A percentile compares a stretch with the other conserved stretches of the same genome.
These are phyloP conservation scores for Aschersonia sp. DNA, from an alignment of 2,329 filamentous ascomycete genomes.

Conservation along the genomic window DNA sequence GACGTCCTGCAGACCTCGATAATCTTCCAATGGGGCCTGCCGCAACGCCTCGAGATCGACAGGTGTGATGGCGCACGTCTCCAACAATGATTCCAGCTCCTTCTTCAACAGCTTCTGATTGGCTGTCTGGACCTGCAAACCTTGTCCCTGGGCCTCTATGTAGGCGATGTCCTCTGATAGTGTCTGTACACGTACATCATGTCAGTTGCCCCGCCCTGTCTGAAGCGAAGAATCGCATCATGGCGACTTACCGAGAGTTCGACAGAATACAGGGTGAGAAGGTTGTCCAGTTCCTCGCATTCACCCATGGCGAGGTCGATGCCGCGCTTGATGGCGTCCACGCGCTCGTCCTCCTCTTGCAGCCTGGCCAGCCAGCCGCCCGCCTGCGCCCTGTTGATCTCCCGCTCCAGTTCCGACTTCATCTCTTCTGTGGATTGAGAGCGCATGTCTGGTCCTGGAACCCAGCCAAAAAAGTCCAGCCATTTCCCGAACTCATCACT, in stretches of 20 bases:
- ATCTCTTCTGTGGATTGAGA: slow-evolving; percentile 65
- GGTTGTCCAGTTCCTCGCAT: slow-evolving; percentile 89
- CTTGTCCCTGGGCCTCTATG: slow-evolving; percentile 94
- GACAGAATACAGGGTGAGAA: slow-evolving; percentile 87
- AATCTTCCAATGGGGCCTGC: slow-evolving; percentile 56
- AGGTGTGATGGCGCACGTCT: slow-evolving; percentile 77
- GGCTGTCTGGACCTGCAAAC: slow-evolving; percentile 89
- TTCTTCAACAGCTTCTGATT: slow-evolving; percentile 91
- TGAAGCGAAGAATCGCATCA: not conserved
- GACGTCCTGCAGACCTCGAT: slow-evolving; percentile 59
- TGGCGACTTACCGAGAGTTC: slow-evolving; percentile 63
- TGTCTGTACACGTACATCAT: slow-evolving; percentile 38
- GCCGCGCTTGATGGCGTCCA: slow-evolving; percentile 71
- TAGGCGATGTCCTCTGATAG: slow-evolving; percentile 92
- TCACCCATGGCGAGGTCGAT: slow-evolving; percentile 86
- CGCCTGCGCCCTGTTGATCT: slow-evolving; percentile 81
- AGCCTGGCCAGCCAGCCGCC: slow-evolving; percentile 81
- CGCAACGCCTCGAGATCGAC: slow-evolving; percentile 60
- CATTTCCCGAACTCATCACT: slow-evolving; percentile 71
- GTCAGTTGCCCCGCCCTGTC: too few species aligned
- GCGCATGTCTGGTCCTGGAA: slow-evolving; percentile 59
- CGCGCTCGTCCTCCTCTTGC: slow-evolving; percentile 77
- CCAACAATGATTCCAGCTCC: slow-evolving; percentile 77
- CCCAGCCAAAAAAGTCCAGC: slow-evolving; percentile 81
- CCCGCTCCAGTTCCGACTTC: slow-evolving; percentile 70